Evolutionary conservation across 768 basidiomycete genomes (phyloP), one percentile per base, ranked within the genome.

Genomic region (Hericium alpestre): DNA sequence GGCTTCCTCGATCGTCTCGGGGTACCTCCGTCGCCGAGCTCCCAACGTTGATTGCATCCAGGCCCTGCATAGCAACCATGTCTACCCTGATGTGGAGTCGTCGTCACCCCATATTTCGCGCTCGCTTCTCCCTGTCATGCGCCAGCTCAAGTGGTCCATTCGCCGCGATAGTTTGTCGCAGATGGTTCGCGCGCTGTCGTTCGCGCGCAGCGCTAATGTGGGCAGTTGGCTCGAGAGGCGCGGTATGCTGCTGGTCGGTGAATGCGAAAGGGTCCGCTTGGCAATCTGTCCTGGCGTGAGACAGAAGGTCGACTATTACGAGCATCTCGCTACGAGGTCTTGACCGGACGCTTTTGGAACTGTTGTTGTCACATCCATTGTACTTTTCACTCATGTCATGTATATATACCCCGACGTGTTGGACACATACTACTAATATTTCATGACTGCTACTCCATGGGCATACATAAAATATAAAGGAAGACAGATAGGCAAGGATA

Each of bases 111-210:
- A 69, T 18, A 70, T 88, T 51, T 83, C 83, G 1, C 80, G 83
- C 27, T 74, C 77, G 8, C 74, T 90, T 23, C 69, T 87, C 4
- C 84, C 87, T 13, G 73, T 79, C 22, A 74, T 88, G 64, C 81
- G 79, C 56, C 73, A 79, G 65, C 74, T 89, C 59, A 88, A 87
- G 66, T 89, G 86, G 85, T 81, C 78, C 40, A 67, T 87, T 51
- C 80, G 82, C 64, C 74, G 76, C 12, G 87, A 88, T 64, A 74
- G 73, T 50, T 71, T 87, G 25, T 79, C 86, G 4, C 78, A 75
- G 66, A 49, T 53, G 37, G 38, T 61, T 20, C 25, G 46, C 22
- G 37, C n/a, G 15, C 50, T n/a, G 46, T n/a, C 37, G 7, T 15
- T 38, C 48, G 27, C 58, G 1, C 60, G 65, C 3, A 66, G 70